A percentile compares a stretch with the other conserved stretches of the same genome.
phyloP scores from a whole-genome alignment of 768 basidiomycete species.

The Lentinula lateritia region DNA sequence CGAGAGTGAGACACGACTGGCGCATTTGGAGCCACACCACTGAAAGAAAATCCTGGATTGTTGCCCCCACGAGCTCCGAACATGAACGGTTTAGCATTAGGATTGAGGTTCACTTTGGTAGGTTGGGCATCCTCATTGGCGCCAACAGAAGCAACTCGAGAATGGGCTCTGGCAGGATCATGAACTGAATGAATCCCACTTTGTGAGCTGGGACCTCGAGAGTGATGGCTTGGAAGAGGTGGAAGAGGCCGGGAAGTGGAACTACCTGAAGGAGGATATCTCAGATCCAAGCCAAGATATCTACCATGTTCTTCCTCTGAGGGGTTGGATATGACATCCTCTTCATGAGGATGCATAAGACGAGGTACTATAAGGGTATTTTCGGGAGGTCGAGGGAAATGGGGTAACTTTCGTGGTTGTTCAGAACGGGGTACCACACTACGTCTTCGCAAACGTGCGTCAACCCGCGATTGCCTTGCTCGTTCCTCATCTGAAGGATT shows the following conservation, averaged over 20 bases:
- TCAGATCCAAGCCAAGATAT: slow-evolving; percentile 35
- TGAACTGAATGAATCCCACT: slow-evolving; percentile 53
- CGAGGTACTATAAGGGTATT: slow-evolving; percentile 35
- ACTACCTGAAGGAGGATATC: slow-evolving; percentile 3
- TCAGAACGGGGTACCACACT: slow-evolving; percentile 44
- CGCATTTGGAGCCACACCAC: slow-evolving; percentile 19
- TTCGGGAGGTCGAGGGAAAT: slow-evolving; percentile 75
- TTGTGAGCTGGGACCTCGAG: slow-evolving; percentile 40
- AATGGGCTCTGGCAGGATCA: slow-evolving; percentile 63
- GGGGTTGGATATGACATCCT: slow-evolving; percentile 81
- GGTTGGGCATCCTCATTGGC: neutral
- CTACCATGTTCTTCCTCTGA: slow-evolving; percentile 62
- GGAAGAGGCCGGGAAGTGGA: slow-evolving; percentile 28
- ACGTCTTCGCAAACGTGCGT: slow-evolving; percentile 57
- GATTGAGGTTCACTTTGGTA: slow-evolving; percentile 46
- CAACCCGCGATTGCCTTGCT: slow-evolving; percentile 60
- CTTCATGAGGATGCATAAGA: slow-evolving; percentile 33
- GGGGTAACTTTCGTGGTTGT: slow-evolving; percentile 66
- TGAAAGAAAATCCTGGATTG: slow-evolving; percentile 18
- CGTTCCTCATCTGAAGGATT: slow-evolving; percentile 90
- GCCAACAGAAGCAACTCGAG: slow-evolving; percentile 41
- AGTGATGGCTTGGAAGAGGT: slow-evolving; percentile 59
- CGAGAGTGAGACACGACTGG: slow-evolving; percentile 33
- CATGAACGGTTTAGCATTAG: slow-evolving; percentile 79
- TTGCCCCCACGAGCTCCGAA: slow-evolving; percentile 33